Percentiles rank a stretch among this genome's conserved stretches.
Evolutionary conservation across 2,329 filamentous ascomycete species (phyloP).

Genomic region (Aspergillus persii): DNA sequence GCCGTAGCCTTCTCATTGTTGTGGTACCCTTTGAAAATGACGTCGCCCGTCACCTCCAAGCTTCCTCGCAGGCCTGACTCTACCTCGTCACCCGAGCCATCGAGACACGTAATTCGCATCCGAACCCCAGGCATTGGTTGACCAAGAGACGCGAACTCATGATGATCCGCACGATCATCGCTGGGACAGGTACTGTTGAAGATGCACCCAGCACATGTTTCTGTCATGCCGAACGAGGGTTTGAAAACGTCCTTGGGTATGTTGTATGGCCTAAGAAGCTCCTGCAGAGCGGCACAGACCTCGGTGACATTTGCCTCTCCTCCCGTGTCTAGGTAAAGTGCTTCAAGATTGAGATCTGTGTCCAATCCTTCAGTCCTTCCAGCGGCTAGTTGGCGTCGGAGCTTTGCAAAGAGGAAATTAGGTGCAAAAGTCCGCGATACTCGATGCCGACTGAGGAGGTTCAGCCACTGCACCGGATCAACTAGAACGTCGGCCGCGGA

Average conservation of each 20-base stretch:
- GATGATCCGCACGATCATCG: conserved; percentile 33
- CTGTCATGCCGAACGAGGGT: conserved; percentile 38
- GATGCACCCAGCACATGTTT: conserved; percentile 53
- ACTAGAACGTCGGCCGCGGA: conserved; percentile 16
- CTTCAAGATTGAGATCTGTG: conserved; percentile 13
- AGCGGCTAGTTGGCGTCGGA: background rate
- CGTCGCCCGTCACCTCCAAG: conserved; percentile 22
- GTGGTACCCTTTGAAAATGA: conserved; percentile 29
- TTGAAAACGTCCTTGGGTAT: conserved; percentile 41
- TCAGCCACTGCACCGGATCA: conserved; percentile 42
- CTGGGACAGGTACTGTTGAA: conserved; percentile 39
- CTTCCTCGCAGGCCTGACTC: conserved; percentile 10
- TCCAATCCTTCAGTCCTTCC: background rate
- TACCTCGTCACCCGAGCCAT: background rate
- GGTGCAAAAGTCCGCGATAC: conserved; percentile 26
- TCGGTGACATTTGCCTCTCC: conserved; percentile 37
- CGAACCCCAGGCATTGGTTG: conserved; percentile 19
- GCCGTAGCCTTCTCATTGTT: conserved; percentile 28
- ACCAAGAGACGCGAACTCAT: conserved; percentile 19
- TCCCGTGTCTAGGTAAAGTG: conserved; percentile 32
- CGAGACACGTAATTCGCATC: conserved; percentile 17
- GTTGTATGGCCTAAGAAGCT: conserved; percentile 27
- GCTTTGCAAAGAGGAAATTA: conserved; percentile 21
- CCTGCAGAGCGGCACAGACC: conserved; percentile 37
- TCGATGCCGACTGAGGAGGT: conserved; percentile 40